Conservation (phyloP, 805 yeast genomes). For the Danielia oregonensis region DNA sequence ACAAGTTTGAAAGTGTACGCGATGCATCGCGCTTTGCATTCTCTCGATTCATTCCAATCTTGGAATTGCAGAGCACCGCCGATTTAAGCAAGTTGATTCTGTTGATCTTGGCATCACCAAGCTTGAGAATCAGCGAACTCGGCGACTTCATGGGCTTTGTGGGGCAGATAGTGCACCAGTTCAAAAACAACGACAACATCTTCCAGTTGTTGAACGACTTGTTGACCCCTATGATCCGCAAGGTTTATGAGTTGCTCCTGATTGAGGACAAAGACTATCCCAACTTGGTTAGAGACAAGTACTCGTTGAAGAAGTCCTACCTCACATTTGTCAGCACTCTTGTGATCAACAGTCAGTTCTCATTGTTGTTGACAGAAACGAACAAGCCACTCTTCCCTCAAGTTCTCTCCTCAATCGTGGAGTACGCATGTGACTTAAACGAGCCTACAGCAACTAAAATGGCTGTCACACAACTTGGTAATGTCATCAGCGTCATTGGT, state of each 20-base stretch:
- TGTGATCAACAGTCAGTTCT: constrained; percentile 72
- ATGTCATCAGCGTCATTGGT: constrained; percentile 55
- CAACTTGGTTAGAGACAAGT: constrained; percentile 62
- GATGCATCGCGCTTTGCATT: constrained; percentile 85
- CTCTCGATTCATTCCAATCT: constrained; percentile 78
- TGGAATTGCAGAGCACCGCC: constrained; percentile 44
- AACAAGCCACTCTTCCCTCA: constrained; percentile 60
- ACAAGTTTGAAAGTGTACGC: constrained; percentile 64
- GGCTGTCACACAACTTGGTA: constrained; percentile 64
- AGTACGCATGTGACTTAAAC: constrained; percentile 56
- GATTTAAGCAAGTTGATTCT: constrained; percentile 70
- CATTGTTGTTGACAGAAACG: constrained; percentile 66
- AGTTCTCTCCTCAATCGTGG: constrained; percentile 60
- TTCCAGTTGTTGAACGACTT: constrained; percentile 72
- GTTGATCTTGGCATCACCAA: constrained; percentile 48
- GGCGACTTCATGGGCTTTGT: constrained; percentile 80
- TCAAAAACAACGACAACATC: constrained; percentile 60
- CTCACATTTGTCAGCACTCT: constrained; percentile 67
- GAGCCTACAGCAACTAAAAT: constrained; percentile 67
- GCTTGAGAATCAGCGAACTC: constrained; percentile 61
- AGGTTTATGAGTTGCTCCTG: constrained; percentile 51
- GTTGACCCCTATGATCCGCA: constrained; percentile 67
- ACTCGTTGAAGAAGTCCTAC: constrained; percentile 64
- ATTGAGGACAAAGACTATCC: constrained; percentile 41
- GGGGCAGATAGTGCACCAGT: constrained; percentile 82